Base-by-base conservation (phyloP, 805 yeast species). In the Candida bentonensis region DNA sequence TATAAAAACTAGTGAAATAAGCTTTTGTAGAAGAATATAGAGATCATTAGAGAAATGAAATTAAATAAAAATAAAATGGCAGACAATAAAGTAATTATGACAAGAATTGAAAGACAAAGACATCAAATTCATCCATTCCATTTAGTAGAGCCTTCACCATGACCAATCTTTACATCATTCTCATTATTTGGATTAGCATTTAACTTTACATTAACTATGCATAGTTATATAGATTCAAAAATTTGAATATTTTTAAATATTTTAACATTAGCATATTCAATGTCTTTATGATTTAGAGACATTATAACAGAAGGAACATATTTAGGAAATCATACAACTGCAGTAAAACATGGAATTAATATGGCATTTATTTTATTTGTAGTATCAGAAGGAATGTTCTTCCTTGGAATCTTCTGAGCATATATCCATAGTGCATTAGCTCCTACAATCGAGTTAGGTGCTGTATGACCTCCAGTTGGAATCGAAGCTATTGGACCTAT, bases 351-450 rank as follows among this genome's bases (percentile, higher is more conserved):
- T 46, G 58, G 57, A 48, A 49, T 46, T 26, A 20, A 25, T 21
- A 13, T 26, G 13, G 42, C 36, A 17, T 40, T 26, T 26, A 4
- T 40, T 11, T 21, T 40, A 25, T 40, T 40, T 17, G 20, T 40
- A 25, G 17, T 15, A 21, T 26, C 42, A 7, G 42, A 40, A 26
- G 20, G 25, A 40, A 25, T 40, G 34, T 23, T 51, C 15, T 52
- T 54, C 47, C 48, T 51, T 28, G 54, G 53, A 33, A 46, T 54
- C 42, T 54, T 54, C 49, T 53, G 57, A 53, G 46, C 53, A 26
- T 54, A 53, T 47, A 50, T 51, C 45, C 58, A 54, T 51, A 47
- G 54, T 41, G 59, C 59, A 26, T 48, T 55, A 48, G 44, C 52
- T 21, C 59, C 58, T 22, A 44, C 51, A 20, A 44, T 54, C 22